These are phyloP conservation scores for Aspergillus tanneri DNA, from an alignment of 2,329 filamentous ascomycete species.

Conservation along the genomic window DNA sequence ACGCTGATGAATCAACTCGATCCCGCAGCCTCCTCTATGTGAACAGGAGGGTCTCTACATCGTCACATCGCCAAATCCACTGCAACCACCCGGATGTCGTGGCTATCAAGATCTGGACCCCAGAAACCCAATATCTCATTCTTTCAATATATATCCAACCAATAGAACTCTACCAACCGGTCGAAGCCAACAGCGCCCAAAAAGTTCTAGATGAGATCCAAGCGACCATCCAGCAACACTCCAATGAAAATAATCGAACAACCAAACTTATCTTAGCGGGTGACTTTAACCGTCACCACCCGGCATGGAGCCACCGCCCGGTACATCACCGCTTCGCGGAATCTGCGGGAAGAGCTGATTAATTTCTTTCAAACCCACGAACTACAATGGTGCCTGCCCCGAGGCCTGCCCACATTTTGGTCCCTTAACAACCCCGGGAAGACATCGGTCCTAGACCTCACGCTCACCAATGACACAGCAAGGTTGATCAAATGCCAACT, in stretches of 20 bases:
- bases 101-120: no score
- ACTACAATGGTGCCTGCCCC: slow-evolving; percentile 15
- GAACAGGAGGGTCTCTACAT: slow-evolving; percentile 18
- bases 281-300: no score
- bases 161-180: no score
- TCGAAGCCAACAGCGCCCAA: no score
- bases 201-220: no score
- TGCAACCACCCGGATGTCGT: no score
- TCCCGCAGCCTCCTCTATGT: slow-evolving; percentile 27
- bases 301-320: slow-evolving; percentile 4
- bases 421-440: slow-evolving; percentile 12
- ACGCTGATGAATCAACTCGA: slow-evolving; percentile 11
- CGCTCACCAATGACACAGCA: slow-evolving; percentile 13
- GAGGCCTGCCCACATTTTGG: slow-evolving; percentile 11
- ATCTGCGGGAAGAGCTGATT: slow-evolving; percentile 16
- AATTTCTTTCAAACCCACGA: slow-evolving; percentile 17
- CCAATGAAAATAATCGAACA: not conserved
- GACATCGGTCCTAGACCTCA: slow-evolving; percentile 17
- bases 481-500: slow-evolving; percentile 24
- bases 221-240: slow-evolving; percentile 10
- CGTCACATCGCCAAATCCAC: slow-evolving; percentile 22
- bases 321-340: slow-evolving; percentile 1
- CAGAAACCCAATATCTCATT: no score
- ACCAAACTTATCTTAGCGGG: no score
- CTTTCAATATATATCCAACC: no score